Evolutionary conservation across 495 filamentous ascomycete genomes (phyloP).

Genomic region (Amniculicola lignicola): DNA sequence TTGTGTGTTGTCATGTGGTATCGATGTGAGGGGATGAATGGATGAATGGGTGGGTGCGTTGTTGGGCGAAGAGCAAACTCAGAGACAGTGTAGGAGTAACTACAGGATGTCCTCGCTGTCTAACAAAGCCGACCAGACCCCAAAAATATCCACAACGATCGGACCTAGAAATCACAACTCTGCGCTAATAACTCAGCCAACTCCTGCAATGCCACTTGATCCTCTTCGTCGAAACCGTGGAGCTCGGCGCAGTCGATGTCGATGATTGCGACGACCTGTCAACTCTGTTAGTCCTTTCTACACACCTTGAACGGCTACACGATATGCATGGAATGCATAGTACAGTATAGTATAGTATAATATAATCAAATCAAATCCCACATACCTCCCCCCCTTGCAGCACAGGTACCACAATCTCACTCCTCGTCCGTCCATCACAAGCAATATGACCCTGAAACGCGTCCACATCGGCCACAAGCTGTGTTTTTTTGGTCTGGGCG

Average conservation of each 20-base stretch:
- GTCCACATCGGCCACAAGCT: constrained; percentile 72
- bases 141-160: too few relatives aligned
- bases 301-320: too few relatives aligned
- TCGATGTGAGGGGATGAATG: too few relatives aligned
- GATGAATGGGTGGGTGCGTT: too few relatives aligned
- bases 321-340: too few relatives aligned
- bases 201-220: constrained; percentile 65
- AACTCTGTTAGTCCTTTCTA: constrained; percentile 24
- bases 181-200: constrained; percentile 63
- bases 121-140: too few relatives aligned
- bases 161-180: constrained; percentile 70
- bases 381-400: constrained; percentile 55
- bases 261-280: constrained; percentile 77
- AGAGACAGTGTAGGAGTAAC: too few relatives aligned
- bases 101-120: too few relatives aligned
- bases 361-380: too few relatives aligned
- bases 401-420: constrained; percentile 91
- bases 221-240: constrained; percentile 72
- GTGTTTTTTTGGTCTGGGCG: constrained; percentile 58
- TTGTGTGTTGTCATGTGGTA: too few relatives aligned
- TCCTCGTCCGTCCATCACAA: constrained; percentile 75
- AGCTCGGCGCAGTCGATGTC: constrained; percentile 77
- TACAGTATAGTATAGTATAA: too few relatives aligned
- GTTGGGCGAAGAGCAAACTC: too few relatives aligned
- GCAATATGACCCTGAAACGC: constrained; percentile 86